Conservation (phyloP, 2,329 filamentous ascomycete species). For the Colletotrichum theobromicola region DNA sequence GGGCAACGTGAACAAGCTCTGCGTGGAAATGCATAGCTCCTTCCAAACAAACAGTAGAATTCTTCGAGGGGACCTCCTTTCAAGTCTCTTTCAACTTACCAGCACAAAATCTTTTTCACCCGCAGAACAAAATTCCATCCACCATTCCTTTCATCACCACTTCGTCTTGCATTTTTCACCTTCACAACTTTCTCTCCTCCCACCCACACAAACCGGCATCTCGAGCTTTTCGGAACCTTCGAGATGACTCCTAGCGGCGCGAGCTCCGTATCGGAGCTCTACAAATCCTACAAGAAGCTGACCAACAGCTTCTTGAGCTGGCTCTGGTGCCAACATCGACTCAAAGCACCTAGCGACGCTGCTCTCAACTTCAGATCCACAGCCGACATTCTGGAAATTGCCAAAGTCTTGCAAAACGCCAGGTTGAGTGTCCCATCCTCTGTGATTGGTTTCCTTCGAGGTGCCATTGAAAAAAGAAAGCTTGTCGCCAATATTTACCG, state of each 20-base stretch:
- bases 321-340: neutral
- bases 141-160: neutral
- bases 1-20: too few species aligned
- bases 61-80: neutral
- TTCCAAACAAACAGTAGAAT: neutral
- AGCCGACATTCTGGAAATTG: neutral
- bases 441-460: neutral
- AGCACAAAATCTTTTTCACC: neutral
- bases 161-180: neutral
- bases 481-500: neutral
- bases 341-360: neutral
- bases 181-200: neutral
- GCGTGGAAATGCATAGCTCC: neutral
- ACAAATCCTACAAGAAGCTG: neutral
- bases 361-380: neutral
- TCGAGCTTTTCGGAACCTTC: rapidly evolving
- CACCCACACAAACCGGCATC: neutral
- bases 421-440: rapidly evolving
- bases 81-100: neutral
- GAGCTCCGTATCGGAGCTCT: neutral
- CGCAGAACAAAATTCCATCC: neutral
- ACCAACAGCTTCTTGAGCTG: neutral
- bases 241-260: neutral
- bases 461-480: neutral
- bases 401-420: rapidly evolving